Conservation (phyloP, 192 early-diverging fungal genomes). For the Backusella parvicylindrica region DNA sequence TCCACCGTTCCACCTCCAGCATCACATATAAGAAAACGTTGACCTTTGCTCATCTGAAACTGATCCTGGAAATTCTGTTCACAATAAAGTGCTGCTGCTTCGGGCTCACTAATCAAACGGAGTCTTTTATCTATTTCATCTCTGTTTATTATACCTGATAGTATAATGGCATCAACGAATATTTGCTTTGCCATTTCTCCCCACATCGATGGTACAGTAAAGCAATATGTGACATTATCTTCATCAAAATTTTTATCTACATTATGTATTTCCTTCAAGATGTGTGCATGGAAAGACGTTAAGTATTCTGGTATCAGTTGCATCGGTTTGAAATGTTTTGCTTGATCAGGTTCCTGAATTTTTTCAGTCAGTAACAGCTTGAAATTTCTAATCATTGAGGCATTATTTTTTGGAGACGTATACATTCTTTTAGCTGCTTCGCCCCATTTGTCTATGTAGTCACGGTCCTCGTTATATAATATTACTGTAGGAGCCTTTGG, state of each 20-base stretch:
- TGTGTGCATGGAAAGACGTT: not conserved
- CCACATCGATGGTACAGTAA: not conserved
- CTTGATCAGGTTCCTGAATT: not conserved
- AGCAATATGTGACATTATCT: not conserved
- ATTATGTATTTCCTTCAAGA: not conserved
- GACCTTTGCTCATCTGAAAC: conserved; percentile 31
- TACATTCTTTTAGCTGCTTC: conserved; percentile 16
- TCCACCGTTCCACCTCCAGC: conserved; percentile 44
- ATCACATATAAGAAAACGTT: conserved; percentile 43
- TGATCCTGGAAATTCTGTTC: conserved; percentile 28
- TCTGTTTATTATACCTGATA: not conserved
- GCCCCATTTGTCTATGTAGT: conserved; percentile 35
- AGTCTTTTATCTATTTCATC: not conserved
- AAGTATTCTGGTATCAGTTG: not conserved
- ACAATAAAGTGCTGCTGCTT: not conserved
- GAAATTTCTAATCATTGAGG: not conserved
- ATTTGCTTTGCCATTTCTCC: not conserved
- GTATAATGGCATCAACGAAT: not conserved
- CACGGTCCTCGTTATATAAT: conserved; percentile 28
- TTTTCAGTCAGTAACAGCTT: not conserved
- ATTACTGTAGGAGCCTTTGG: conserved; percentile 37
- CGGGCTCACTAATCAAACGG: not conserved
- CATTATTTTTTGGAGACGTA: not conserved
- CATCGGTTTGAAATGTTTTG: not conserved
- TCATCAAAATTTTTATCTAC: not conserved